A percentile compares a stretch with the other conserved stretches of the same genome.
phyloP scores from a whole-genome alignment of 2,329 filamentous ascomycete species.

The Mollisia scopiformis region DNA sequence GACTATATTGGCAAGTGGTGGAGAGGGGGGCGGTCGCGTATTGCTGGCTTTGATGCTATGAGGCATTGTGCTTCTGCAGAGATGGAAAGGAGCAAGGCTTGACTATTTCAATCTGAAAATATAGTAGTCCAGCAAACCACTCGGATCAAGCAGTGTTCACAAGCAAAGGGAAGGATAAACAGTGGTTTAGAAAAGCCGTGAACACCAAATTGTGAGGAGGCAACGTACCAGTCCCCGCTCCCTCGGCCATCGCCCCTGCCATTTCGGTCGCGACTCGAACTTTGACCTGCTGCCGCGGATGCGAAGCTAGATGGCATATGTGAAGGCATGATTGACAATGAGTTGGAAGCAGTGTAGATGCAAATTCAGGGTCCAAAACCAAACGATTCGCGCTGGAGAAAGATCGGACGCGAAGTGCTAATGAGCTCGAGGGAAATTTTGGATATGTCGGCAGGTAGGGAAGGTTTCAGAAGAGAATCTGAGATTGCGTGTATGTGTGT shows the following conservation, averaged over 20 bases:
- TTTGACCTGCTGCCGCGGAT: constrained; percentile 79
- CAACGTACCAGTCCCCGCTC: constrained; percentile 74
- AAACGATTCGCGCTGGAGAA: constrained; percentile 23
- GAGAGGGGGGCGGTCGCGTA: neutral
- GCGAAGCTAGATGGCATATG: constrained; percentile 83
- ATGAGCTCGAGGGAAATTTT: constrained; percentile 7
- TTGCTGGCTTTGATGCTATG: neutral
- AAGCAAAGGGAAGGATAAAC: neutral
- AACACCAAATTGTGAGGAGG: constrained; percentile 5
- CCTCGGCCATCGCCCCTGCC: constrained; percentile 59
- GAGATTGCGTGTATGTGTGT: constrained; percentile 6
- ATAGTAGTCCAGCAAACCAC: neutral
- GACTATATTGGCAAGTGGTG: neutral
- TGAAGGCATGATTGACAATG: constrained; percentile 59
- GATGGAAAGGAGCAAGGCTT: neutral
- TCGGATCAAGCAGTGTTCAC: neutral
- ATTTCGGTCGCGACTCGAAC: constrained; percentile 63
- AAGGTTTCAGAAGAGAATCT: constrained; percentile 4
- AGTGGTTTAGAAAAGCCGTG: neutral
- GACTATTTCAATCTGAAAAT: neutral
- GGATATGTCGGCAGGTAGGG: neutral
- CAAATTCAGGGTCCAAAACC: constrained; percentile 9
- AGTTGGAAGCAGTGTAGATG: constrained; percentile 14
- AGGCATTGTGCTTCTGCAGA: neutral
- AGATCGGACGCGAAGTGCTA: constrained; percentile 19